Percentiles rank a stretch among this genome's conserved stretches.
Conservation (phyloP, 305 asterid species). For the Fraxinus ornus region DNA sequence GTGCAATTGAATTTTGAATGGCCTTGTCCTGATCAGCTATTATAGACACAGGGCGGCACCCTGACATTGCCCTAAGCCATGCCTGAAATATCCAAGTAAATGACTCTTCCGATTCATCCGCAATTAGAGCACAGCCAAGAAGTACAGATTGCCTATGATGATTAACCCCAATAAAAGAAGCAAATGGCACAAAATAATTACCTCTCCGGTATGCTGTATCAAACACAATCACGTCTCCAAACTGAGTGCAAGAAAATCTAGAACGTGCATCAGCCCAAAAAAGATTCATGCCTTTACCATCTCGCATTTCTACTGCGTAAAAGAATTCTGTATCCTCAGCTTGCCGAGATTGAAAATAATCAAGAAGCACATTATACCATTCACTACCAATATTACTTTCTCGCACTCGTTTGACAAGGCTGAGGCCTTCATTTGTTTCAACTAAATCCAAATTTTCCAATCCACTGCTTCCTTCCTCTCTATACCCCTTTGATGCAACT, state of each 20-base stretch:
- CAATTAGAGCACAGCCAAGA: slow-evolving; percentile 89
- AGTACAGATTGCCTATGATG: slow-evolving; percentile 92
- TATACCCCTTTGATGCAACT: slow-evolving; percentile 54
- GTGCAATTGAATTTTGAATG: slow-evolving; percentile 63
- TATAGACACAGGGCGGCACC: slow-evolving; percentile 66
- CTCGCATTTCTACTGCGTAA: slow-evolving; percentile 70
- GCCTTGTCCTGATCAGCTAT: slow-evolving; percentile 77
- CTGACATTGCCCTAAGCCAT: slow-evolving; percentile 81
- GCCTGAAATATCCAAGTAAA: slow-evolving; percentile 88
- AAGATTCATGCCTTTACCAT: slow-evolving; percentile 65
- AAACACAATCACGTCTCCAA: slow-evolving; percentile 81
- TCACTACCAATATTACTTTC: slow-evolving; percentile 54
- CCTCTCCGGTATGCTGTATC: slow-evolving; percentile 74
- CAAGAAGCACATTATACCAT: slow-evolving; percentile 73
- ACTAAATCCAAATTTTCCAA: slow-evolving; percentile 85
- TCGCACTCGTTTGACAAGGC: slow-evolving; percentile 61
- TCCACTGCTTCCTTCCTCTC: slow-evolving; percentile 65
- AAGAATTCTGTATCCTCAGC: slow-evolving; percentile 88
- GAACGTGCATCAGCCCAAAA: slow-evolving; percentile 91
- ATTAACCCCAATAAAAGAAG: slow-evolving; percentile 82
- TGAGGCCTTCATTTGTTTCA: slow-evolving; percentile 75
- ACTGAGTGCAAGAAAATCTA: slow-evolving; percentile 81
- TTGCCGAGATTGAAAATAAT: slow-evolving; percentile 83
- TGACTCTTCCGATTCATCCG: slow-evolving; percentile 88
- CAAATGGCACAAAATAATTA: slow-evolving; percentile 65